A percentile compares a stretch with the other conserved stretches of the same genome.
phyloP scores from a whole-genome alignment of 2,329 filamentous ascomycete genomes.

The Cladosporium oxysporum region DNA sequence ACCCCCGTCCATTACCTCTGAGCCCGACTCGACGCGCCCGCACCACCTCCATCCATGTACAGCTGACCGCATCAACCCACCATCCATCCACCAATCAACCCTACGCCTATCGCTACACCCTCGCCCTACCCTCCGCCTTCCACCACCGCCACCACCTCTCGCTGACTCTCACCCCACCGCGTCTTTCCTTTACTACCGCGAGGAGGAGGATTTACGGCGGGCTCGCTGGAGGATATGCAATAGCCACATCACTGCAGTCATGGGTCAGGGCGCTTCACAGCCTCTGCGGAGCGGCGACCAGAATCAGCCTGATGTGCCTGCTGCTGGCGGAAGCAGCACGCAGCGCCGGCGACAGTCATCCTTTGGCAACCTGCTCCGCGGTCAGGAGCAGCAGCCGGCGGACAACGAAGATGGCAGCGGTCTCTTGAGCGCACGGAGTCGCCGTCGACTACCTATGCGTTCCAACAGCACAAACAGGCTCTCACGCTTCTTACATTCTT shows the following conservation, averaged over 20 bases:
- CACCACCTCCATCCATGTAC: slow-evolving; percentile 2
- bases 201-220: not conserved
- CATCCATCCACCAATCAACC: slow-evolving; percentile 12
- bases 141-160: not conserved
- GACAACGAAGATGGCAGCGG: slow-evolving; percentile 11
- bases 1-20: not conserved
- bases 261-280: slow-evolving; percentile 38
- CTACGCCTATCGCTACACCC: slow-evolving; percentile 9
- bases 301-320: slow-evolving; percentile 2
- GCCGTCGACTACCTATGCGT: slow-evolving; percentile 22
- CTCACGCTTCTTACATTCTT: slow-evolving; percentile 34
- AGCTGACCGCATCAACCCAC: slow-evolving; percentile 11
- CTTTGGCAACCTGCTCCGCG: slow-evolving; percentile 14
- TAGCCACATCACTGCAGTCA: slow-evolving; percentile 20
- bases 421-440: slow-evolving; percentile 6
- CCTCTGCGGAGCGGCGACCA: slow-evolving; percentile 24
- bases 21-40: not conserved
- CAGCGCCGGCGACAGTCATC: slow-evolving; percentile 17
- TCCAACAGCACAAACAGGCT: slow-evolving; percentile 30
- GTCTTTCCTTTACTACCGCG: not conserved
- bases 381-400: slow-evolving; percentile 1
- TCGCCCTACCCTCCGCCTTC: not conserved
- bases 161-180: slow-evolving; percentile 3
- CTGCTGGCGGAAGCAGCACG: slow-evolving; percentile 9
- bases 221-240: slow-evolving; percentile 15